Conservation (phyloP, 192 early-diverging fungal species). For the Coemansia javaensis region DNA sequence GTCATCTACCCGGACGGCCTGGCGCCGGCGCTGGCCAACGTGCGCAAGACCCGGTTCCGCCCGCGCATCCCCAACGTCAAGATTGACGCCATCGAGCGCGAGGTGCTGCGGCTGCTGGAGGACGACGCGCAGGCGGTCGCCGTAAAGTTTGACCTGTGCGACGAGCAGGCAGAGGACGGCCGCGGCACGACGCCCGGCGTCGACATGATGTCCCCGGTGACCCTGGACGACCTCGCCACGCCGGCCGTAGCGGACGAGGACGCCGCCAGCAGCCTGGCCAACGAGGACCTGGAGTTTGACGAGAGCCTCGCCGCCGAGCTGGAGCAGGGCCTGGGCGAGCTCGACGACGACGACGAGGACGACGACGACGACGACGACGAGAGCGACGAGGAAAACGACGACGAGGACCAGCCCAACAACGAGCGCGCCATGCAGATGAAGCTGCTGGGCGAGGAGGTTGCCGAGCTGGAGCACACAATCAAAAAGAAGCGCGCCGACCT, state of each 20-base stretch:
- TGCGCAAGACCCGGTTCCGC: conserved; percentile 27
- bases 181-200: conserved; percentile 31
- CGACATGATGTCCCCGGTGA: conserved; percentile 41
- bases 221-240: conserved; percentile 32
- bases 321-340: conserved; percentile 29
- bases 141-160: conserved; percentile 29
- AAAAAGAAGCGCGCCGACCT: conserved; percentile 32
- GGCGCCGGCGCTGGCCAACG: conserved; percentile 17
- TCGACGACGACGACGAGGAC: conserved; percentile 27
- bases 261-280: conserved; percentile 35
- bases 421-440: conserved; percentile 38
- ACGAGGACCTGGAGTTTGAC: conserved; percentile 43
- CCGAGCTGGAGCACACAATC: conserved; percentile 36
- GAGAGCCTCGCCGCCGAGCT: conserved; percentile 39
- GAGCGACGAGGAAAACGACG: conserved; percentile 14
- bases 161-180: conserved; percentile 25
- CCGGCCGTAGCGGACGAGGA: conserved; percentile 36
- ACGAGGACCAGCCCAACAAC: conserved; percentile 29
- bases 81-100: conserved; percentile 31
- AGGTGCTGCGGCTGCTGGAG: conserved; percentile 34
- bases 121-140: conserved; percentile 39
- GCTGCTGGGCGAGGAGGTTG: conserved; percentile 38
- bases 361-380: conserved; percentile 24
- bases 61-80: conserved; percentile 17
- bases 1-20: conserved; percentile 24